phyloP scores from a whole-genome alignment of 2,329 filamentous ascomycete genomes.

The Arthrobotrys conoides region DNA sequence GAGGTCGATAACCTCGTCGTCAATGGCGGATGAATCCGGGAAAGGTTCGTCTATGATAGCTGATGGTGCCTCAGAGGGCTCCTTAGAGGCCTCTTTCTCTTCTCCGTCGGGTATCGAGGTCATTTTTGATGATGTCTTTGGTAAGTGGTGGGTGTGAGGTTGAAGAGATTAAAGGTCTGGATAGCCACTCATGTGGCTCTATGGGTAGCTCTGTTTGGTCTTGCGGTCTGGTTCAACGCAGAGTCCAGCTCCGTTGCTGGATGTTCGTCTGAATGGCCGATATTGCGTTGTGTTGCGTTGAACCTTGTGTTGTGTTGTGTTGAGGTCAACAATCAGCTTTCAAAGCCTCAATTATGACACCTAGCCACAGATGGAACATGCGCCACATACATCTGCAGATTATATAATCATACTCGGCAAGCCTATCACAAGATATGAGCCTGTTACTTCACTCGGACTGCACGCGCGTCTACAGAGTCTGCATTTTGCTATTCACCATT shows the following conservation, averaged over 20 bases:
- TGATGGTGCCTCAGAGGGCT: conserved; percentile 12
- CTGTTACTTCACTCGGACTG: too few relatives aligned
- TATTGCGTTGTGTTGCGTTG: conserved; percentile 1
- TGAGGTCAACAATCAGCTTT: neutral
- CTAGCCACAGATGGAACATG: too few relatives aligned
- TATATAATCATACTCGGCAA: too few relatives aligned
- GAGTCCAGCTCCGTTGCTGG: neutral
- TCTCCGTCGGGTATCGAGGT: conserved; percentile 53
- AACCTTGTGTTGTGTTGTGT: neutral
- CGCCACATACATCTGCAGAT: too few relatives aligned
- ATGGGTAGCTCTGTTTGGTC: conserved; percentile 5
- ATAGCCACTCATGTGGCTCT: conserved; percentile 22
- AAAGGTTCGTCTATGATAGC: conserved; percentile 45
- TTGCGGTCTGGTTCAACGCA: neutral
- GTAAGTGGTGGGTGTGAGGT: conserved; percentile 41
- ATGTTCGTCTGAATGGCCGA: neutral
- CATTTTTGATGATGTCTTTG: conserved; percentile 39
- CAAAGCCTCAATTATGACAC: too few relatives aligned
- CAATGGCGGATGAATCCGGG: conserved; percentile 55
- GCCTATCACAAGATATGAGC: too few relatives aligned
- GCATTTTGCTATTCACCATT: too few relatives aligned
- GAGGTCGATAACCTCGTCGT: conserved; percentile 52
- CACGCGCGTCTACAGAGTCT: too few relatives aligned
- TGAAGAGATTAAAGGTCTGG: conserved; percentile 31
- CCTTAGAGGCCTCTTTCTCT: conserved; percentile 43